Conservation (phyloP, 1,139 yeast genomes). For the Saccharomyces pastorianus region DNA sequence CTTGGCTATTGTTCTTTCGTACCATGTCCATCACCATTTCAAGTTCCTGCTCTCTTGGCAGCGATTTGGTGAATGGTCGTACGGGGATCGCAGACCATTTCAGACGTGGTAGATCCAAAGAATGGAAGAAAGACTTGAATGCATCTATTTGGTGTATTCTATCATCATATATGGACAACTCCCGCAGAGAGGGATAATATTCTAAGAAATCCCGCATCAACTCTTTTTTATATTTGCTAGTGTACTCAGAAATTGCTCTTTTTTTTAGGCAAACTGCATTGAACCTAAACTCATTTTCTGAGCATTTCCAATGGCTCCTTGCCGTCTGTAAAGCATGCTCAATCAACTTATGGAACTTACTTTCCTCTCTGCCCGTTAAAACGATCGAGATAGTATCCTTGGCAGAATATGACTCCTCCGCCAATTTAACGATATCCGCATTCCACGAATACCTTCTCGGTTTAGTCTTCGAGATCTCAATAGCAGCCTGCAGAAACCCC, state of each 20-base stretch:
- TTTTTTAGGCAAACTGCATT: slow-evolving; percentile 37
- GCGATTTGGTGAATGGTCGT: slow-evolving; percentile 7
- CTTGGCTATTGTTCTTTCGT: neutral
- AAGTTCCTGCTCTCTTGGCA: slow-evolving; percentile 2
- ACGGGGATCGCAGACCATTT: slow-evolving; percentile 20
- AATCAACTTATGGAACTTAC: slow-evolving; percentile 27
- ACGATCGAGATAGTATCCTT: slow-evolving; percentile 34
- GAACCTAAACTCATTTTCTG: slow-evolving; percentile 23
- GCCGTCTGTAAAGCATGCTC: slow-evolving; percentile 1
- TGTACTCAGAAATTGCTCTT: slow-evolving; percentile 23
- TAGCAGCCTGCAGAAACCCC: slow-evolving; percentile 22
- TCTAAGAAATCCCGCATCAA: slow-evolving; percentile 33
- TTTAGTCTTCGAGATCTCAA: neutral
- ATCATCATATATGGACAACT: slow-evolving; percentile 38
- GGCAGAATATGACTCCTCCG: slow-evolving; percentile 31
- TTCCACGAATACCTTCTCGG: slow-evolving; percentile 32
- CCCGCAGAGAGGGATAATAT: slow-evolving; percentile 27
- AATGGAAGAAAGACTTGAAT: slow-evolving; percentile 30
- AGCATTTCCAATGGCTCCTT: neutral
- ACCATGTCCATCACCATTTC: slow-evolving; percentile 2
- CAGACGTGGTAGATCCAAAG: slow-evolving; percentile 5
- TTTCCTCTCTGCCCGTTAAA: slow-evolving; percentile 37
- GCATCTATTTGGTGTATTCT: slow-evolving; percentile 34
- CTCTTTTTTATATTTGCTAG: slow-evolving; percentile 34
- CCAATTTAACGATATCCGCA: slow-evolving; percentile 33